A percentile compares a stretch with the other conserved stretches of the same genome.
These are phyloP conservation scores for Talaromyces sp. DNA, from an alignment of 2,329 filamentous ascomycete genomes.

Conservation along the genomic window DNA sequence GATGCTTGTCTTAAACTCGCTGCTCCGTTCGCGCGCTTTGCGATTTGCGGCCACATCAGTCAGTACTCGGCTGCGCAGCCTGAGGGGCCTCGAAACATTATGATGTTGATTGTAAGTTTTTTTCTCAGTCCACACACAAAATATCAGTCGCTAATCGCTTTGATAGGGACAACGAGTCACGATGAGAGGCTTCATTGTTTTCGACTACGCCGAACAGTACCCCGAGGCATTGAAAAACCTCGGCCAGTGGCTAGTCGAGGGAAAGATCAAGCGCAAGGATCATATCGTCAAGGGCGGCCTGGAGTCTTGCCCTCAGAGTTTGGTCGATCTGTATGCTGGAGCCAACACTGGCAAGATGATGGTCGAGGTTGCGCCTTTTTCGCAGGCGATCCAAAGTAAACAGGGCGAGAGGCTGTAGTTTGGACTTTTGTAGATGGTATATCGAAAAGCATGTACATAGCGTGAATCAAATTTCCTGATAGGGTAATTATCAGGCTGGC, in stretches of 20 bases:
- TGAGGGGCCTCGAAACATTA: conserved; percentile 49
- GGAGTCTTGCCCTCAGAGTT: conserved; percentile 54
- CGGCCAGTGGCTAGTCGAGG: conserved; percentile 62
- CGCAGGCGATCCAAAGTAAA: conserved; percentile 16
- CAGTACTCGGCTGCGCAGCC: conserved; percentile 58
- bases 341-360: conserved; percentile 64
- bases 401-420: background rate
- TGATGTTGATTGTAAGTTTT: conserved; percentile 33
- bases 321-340: conserved; percentile 61
- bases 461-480: background rate
- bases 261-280: conserved; percentile 66
- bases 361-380: conserved; percentile 34
- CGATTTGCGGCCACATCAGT: conserved; percentile 66
- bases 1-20: conserved; percentile 61
- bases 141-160: background rate
- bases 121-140: background rate
- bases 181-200: conserved; percentile 68
- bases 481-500: background rate
- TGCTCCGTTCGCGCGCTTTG: conserved; percentile 57
- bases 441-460: background rate
- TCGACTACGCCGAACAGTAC: conserved; percentile 59
- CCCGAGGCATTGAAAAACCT: conserved; percentile 55
- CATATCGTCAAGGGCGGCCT: conserved; percentile 66
- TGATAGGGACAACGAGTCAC: conserved; percentile 33
- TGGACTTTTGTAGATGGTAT: background rate